These are phyloP conservation scores for Raddia guianensis DNA, from an alignment of 176 grass and related monocot species.

Conservation along the genomic window DNA sequence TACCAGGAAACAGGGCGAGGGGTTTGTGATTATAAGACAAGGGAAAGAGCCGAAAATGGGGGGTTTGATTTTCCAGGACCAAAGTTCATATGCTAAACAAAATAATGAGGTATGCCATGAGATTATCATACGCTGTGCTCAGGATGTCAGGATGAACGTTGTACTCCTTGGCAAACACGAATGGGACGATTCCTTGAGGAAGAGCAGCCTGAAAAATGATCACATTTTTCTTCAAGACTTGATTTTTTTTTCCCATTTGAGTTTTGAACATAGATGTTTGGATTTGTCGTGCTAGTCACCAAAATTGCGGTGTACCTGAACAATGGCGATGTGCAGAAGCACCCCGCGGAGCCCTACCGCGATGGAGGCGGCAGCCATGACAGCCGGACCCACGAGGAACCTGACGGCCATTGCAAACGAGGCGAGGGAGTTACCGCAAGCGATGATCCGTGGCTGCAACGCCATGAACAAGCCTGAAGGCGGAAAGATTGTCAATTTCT, in stretches of 20 bases:
- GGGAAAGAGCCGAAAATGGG: background rate
- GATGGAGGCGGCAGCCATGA: slow-evolving; percentile 68
- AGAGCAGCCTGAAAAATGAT: slow-evolving; percentile 64
- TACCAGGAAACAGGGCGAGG: background rate
- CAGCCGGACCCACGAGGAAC: slow-evolving; percentile 70
- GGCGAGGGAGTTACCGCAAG: slow-evolving; percentile 76
- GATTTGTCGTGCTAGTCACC: background rate
- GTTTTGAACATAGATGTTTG: no score
- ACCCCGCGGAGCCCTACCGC: slow-evolving; percentile 66
- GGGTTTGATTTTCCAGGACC: no score
- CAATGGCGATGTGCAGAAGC: slow-evolving; percentile 83
- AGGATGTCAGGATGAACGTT: slow-evolving; percentile 83
- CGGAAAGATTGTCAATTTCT: background rate
- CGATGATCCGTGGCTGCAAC: slow-evolving; percentile 80
- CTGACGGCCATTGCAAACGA: slow-evolving; percentile 75
- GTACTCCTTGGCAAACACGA: slow-evolving; percentile 94
- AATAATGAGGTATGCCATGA: background rate
- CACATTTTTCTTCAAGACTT: background rate
- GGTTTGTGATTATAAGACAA: background rate
- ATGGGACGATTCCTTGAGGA: slow-evolving; percentile 87
- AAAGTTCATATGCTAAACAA: background rate
- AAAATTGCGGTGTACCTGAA: slow-evolving; percentile 54
- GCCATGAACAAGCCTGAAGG: slow-evolving; percentile 91
- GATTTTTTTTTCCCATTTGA: background rate
- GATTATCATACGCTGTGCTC: slow-evolving; percentile 69